Conservation (phyloP, 2,329 filamentous ascomycete genomes). For the Zalaria sp. region DNA sequence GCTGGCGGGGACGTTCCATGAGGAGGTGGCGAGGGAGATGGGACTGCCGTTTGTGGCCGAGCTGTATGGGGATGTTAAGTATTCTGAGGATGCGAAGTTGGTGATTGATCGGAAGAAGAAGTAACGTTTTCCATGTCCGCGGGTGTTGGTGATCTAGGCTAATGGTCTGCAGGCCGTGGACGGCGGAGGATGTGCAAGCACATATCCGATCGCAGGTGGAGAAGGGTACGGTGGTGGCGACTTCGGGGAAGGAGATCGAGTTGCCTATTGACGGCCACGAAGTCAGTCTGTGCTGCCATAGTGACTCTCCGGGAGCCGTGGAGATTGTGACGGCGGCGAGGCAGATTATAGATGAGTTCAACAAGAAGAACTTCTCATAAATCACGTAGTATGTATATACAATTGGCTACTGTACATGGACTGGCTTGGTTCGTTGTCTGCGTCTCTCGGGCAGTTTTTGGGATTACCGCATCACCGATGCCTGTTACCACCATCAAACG, state of each 20-base stretch:
- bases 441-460: too few species aligned
- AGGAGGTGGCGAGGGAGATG: conserved; percentile 38
- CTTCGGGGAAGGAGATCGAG: conserved; percentile 26
- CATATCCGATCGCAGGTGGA: conserved; percentile 27
- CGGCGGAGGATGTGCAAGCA: conserved; percentile 24
- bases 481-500: conserved; percentile 6
- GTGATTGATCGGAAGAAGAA: conserved; percentile 47
- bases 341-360: conserved; percentile 27
- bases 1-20: conserved; percentile 39
- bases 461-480: too few species aligned
- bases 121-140: conserved; percentile 10
- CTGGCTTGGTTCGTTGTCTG: too few species aligned
- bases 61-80: conserved; percentile 43
- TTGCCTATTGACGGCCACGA: conserved; percentile 27
- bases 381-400: background rate
- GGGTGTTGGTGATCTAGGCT: too few species aligned
- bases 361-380: conserved; percentile 9
- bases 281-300: conserved; percentile 30
- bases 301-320: conserved; percentile 28
- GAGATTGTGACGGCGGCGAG: conserved; percentile 29
- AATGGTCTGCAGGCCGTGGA: conserved; percentile 21
- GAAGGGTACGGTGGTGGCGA: conserved; percentile 24
- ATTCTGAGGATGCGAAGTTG: conserved; percentile 33
- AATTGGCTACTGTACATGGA: too few species aligned
- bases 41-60: conserved; percentile 40